Evolutionary conservation across 371 early-diverging fungal genomes (phyloP), one percentile per base, ranked within the genome.

Genomic region (Hamiltosporidium tvaerminnensis): DNA sequence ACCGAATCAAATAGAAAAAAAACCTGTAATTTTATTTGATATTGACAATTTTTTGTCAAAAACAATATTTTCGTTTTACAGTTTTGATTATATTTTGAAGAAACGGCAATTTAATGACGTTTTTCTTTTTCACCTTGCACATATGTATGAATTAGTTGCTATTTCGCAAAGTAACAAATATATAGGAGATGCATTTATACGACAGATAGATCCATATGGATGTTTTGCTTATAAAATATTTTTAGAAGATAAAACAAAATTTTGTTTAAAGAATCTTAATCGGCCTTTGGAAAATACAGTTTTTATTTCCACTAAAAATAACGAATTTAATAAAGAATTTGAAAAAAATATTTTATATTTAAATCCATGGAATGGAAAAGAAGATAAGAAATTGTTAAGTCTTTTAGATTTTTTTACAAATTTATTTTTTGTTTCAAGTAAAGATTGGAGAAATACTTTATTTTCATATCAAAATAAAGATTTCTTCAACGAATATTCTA

Each of bases 121-220:
- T 44, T 65, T 65, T 59, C 47, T 65, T 38, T 65, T 65, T 47
- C 57, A 65, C 44, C 1, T 47, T 12, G 65, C 57, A n/a, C 57
- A 59, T 41, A 16, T 65, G n/a, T 65, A 65, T 58, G 65, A 65
- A 47, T 16, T 65, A 9, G 32, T 59, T 23, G 44, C 48, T 53
- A 59, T 59, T 23, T 57, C 65, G 3, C 53, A 59, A 31, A 52
- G 41, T 16, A 3, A 32, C 5, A 30, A 39, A 5, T 9, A 44
- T 44, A 14, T 44, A 14, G 44, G 44, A 14, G 44, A 44, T 9
- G 14, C 5, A 44, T 35, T 60, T 4, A 31, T 60, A 50, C 32
- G 49, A 34, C 37, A 33, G 30, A 60, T 60, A n/a, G 60, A 60
- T 47, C 65, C 65, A 7, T 65, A 57, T 5, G 59, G 59, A 16